Evolutionary conservation across 1,139 yeast species (phyloP), one percentile per base, ranked within the genome.

Genomic region (Kodamaea anthophila): DNA sequence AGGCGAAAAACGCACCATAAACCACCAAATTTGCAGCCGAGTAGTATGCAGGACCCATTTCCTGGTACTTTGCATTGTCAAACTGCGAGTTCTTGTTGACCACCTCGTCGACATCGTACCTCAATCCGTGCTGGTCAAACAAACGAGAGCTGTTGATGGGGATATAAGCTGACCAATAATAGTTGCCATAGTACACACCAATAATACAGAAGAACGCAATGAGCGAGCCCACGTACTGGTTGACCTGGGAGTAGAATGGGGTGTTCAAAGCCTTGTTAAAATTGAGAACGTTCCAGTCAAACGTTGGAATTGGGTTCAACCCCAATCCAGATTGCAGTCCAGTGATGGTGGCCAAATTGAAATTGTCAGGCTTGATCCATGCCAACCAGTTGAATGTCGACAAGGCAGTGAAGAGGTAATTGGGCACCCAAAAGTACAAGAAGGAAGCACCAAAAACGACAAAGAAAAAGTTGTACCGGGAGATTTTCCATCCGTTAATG

Each of bases 31-130:
- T 36, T 5, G 57, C 64, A 5, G 67, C 66, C 2, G 62, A 40
- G 33, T 59, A 60, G 40, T 51, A 62, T 28, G 67, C 65, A 2
- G 76, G 77, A 1, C 71, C 42, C 49, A 43, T 9, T 38, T 51
- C 38, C 8, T 40, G 30, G 31, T 46, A 46, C 29, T 44, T 43
- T 9, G 21, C 37, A 3, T 41, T 15, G 22, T 40, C 44, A 20
- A 45, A 41, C 23, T 34, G 31, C 13, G 35, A 35, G 5, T 34
- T 16, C 8, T 28, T 26, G 21, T 42, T 24, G n/a, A 46, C 30
- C 13, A 46, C 30, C 3, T 21, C 24, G 5, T 26, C 31, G 13
- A 43, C 45, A 5, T 28, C 24, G 31, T 43, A 46, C 4, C 21
- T 28, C 6, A 30, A 32, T 1, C 51, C 49, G 5, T 29, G 35